Evolutionary conservation across 345 rosid species (phyloP), one percentile per base, ranked within the genome.

Genomic region (Nephelium lappaceum): DNA sequence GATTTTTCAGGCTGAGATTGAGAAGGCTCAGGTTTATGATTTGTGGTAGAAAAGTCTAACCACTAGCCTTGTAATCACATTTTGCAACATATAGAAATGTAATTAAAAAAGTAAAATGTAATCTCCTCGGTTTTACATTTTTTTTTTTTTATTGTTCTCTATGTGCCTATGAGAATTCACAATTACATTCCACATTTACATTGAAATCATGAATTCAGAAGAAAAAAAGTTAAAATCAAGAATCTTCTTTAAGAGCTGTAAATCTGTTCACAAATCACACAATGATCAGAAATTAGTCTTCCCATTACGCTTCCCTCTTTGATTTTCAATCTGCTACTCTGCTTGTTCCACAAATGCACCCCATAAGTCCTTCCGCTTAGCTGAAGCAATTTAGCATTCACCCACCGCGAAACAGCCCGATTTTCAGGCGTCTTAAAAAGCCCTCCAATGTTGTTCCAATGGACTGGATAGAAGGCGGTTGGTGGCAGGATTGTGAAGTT

Each of bases 291-390:
- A 18, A 87, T 87, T 43, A 90, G 78, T 36, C 84, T 86, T 4
- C 79, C 88, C 78, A 95, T 79, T 6, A 90, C 85, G 70, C 98
- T 93, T 21, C 97, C 93, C 45, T 88, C 89, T 80, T 85, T 91
- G 3, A 95, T 86, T 69, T 69, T 63, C 21, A 89, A 66, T 41
- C 81, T 86, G n/a, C 77, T 77, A 71, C 90, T 93, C 70, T 86
- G 90, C 88, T 84, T 93, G 77, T 93, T 95, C 97, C 98, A 92
- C 2, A 95, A 74, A 65, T 95, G 98, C 24, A 93, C 72, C 21
- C 93, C 98, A 10, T 83, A 93, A 36, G 89, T 86, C 53, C 79
- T 53, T 15, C 41, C 74, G 0, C 86, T 87, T 55, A 95, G 81
- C 83, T 85, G 94, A 12, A 76, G 84, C 78, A 92, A 38, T 83